These are phyloP conservation scores for Diaporthe vexans DNA, from an alignment of 2,329 filamentous ascomycete species.

Conservation along the genomic window DNA sequence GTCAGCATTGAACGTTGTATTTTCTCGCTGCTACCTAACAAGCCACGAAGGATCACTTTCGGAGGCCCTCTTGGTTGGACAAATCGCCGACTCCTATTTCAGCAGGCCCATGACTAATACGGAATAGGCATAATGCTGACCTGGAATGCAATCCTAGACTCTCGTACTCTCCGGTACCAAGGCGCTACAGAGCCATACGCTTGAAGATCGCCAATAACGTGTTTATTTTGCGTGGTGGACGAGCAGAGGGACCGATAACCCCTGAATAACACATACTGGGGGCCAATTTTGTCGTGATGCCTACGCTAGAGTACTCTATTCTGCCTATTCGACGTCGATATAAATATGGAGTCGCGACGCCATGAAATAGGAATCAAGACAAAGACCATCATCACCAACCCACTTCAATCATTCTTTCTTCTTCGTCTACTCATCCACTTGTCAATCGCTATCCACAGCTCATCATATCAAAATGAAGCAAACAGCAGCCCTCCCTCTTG, in stretches of 20 bases:
- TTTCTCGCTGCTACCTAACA: constrained; percentile 15
- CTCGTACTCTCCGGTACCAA: constrained; percentile 13
- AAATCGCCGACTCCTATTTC: background rate
- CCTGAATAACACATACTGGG: background rate
- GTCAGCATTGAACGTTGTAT: constrained; percentile 4
- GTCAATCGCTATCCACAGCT: background rate
- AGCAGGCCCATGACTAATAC: background rate
- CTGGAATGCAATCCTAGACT: background rate
- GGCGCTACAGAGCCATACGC: background rate
- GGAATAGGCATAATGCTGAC: constrained; percentile 27
- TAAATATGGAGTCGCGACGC: background rate
- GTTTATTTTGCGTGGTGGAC: background rate
- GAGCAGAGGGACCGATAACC: background rate
- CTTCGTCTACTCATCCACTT: background rate
- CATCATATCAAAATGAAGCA: constrained; percentile 8
- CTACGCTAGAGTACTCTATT: background rate
- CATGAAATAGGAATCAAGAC: no score
- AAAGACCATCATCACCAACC: constrained; percentile 3
- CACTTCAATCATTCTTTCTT: background rate
- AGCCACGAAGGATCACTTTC: constrained; percentile 12
- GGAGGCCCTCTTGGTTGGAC: background rate
- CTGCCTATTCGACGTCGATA: background rate
- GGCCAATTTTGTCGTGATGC: background rate
- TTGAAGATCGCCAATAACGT: background rate
- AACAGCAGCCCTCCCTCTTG: background rate